A percentile compares a stretch with the other conserved stretches of the same genome.
Conservation (phyloP, 2,329 filamentous ascomycete genomes). For the Tolypocladium sp. region DNA sequence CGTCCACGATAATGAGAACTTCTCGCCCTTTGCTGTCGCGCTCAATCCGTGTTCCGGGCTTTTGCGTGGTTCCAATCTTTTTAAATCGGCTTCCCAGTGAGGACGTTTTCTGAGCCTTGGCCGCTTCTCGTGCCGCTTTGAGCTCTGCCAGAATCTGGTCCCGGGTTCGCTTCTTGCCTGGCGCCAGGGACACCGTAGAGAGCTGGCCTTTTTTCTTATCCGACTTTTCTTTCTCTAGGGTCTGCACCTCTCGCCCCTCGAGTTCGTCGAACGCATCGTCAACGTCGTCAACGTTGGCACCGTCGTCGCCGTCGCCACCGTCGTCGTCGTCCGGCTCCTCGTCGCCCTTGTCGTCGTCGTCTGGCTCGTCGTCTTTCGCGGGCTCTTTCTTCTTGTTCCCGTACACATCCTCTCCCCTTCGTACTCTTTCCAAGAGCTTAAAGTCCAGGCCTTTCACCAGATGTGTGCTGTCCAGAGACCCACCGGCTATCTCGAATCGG, state of each 20-base stretch:
- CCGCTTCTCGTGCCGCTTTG: slow-evolving; percentile 52
- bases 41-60: slow-evolving; percentile 49
- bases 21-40: slow-evolving; percentile 51
- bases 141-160: slow-evolving; percentile 60
- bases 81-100: slow-evolving; percentile 51
- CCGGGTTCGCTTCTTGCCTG: slow-evolving; percentile 53
- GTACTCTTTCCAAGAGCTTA: slow-evolving; percentile 62
- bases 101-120: slow-evolving; percentile 43
- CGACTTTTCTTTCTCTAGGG: slow-evolving; percentile 39
- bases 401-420: slow-evolving; percentile 59
- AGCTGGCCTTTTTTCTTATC: slow-evolving; percentile 53
- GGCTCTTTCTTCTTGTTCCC: slow-evolving; percentile 24
- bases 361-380: slow-evolving; percentile 13
- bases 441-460: slow-evolving; percentile 88
- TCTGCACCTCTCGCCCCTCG: slow-evolving; percentile 44
- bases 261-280: slow-evolving; percentile 60
- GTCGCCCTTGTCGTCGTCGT: not conserved
- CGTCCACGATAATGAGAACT: slow-evolving; percentile 56
- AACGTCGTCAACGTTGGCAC: slow-evolving; percentile 27
- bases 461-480: slow-evolving; percentile 72
- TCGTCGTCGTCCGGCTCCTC: not conserved
- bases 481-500: slow-evolving; percentile 69
- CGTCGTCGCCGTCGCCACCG: not conserved
- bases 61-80: slow-evolving; percentile 50
- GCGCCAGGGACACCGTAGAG: slow-evolving; percentile 39